phyloP scores from a whole-genome alignment of 441 rosid genomes.

The Pelargonium australe region DNA sequence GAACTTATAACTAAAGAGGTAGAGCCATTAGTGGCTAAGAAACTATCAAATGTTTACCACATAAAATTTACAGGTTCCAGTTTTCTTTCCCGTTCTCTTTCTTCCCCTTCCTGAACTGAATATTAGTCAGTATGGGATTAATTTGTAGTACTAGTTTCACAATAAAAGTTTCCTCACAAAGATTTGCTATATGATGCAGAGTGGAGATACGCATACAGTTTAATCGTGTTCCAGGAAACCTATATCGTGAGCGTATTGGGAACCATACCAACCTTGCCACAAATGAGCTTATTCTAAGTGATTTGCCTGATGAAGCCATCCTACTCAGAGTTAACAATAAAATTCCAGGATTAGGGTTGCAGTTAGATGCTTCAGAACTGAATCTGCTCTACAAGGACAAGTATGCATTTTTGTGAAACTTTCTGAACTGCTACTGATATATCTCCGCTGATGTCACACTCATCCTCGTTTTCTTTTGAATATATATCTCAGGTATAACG shows the following conservation, averaged over 20 bases:
- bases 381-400: conserved; percentile 70
- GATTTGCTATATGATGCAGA: conserved; percentile 28
- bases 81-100: too few species aligned
- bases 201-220: conserved; percentile 75
- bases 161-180: conserved; percentile 6
- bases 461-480: neutral
- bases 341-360: conserved; percentile 71
- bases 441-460: neutral
- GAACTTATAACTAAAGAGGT: too few species aligned
- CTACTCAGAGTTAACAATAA: conserved; percentile 63
- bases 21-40: too few species aligned
- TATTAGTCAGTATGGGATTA: neutral
- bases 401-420: conserved; percentile 23
- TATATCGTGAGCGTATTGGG: conserved; percentile 51
- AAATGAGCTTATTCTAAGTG: conserved; percentile 59
- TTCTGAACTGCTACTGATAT: neutral
- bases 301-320: conserved; percentile 71
- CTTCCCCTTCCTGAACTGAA: too few species aligned
- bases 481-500: conserved; percentile 40
- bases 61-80: too few species aligned
- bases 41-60: too few species aligned
- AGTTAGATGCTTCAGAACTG: conserved; percentile 69
- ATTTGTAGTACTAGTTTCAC: neutral
- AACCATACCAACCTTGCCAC: conserved; percentile 45
- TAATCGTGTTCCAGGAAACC: conserved; percentile 61